phyloP scores from a whole-genome alignment of 2,329 filamentous ascomycete genomes.

The Colletotrichum neosansevieriae region DNA sequence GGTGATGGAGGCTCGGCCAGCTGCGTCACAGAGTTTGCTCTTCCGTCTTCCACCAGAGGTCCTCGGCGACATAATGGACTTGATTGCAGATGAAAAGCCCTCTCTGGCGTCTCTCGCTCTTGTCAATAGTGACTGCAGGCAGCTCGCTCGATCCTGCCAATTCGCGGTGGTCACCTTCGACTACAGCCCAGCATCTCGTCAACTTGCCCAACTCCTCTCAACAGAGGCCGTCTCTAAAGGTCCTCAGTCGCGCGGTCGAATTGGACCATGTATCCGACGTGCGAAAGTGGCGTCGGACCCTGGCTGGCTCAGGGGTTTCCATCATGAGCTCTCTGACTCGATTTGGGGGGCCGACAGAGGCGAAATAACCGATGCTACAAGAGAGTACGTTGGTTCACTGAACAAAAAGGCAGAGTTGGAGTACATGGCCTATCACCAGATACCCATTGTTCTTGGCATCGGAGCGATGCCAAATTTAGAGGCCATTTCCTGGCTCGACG shows the following conservation, averaged over 20 bases:
- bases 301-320: background rate
- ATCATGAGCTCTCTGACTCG: constrained; percentile 3
- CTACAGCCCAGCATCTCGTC: constrained; percentile 22
- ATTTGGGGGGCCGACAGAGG: background rate
- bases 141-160: constrained; percentile 37
- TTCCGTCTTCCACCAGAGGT: constrained; percentile 6
- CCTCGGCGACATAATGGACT: constrained; percentile 11
- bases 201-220: constrained; percentile 6
- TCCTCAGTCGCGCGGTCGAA: constrained; percentile 1
- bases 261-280: constrained; percentile 2
- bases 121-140: constrained; percentile 41
- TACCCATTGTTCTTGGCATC: background rate
- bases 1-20: constrained; percentile 10
- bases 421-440: background rate
- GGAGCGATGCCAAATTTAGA: constrained; percentile 17
- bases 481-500: constrained; percentile 17
- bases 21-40: constrained; percentile 1
- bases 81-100: constrained; percentile 36
- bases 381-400: background rate
- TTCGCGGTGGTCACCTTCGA: constrained; percentile 39
- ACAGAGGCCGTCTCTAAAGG: background rate
- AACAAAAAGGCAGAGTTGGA: background rate
- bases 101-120: constrained; percentile 38
- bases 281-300: constrained; percentile 2
- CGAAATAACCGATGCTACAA: background rate